Conservation (phyloP, 345 rosid species). For the Populus davidiana region DNA sequence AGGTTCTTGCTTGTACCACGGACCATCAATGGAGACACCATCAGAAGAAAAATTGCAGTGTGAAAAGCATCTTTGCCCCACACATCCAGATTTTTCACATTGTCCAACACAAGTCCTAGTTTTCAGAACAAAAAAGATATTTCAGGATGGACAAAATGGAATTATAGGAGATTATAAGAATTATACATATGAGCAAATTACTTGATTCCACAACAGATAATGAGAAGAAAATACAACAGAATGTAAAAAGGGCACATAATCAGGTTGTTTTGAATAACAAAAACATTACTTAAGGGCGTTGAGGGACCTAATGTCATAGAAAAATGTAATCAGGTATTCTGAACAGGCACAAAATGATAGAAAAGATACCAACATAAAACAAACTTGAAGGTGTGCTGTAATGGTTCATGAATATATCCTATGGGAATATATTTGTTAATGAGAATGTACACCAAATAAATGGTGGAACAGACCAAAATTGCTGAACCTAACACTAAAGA, state of each 20-base stretch:
- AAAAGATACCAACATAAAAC: not conserved
- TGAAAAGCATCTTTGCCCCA: slow-evolving; percentile 67
- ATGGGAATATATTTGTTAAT: not conserved
- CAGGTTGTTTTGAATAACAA: not conserved
- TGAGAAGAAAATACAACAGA: not conserved
- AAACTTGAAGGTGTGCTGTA: not conserved
- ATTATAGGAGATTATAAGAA: not conserved
- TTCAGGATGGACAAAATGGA: not conserved
- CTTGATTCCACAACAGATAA: not conserved
- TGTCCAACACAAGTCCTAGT: slow-evolving; percentile 64
- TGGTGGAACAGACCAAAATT: not conserved
- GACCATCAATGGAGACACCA: slow-evolving; percentile 64
- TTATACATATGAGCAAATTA: not conserved
- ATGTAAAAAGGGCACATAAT: not conserved
- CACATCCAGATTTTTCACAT: slow-evolving; percentile 80
- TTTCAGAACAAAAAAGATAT: not conserved
- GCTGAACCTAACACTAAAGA: not conserved
- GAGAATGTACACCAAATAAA: not conserved
- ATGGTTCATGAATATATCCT: not conserved
- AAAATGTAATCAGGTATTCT: too few species aligned
- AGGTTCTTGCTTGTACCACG: slow-evolving; percentile 86
- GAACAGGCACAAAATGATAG: too few species aligned
- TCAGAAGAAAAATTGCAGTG: slow-evolving; percentile 80
- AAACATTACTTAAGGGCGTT: not conserved
- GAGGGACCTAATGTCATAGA: not conserved